Evolutionary conservation across 345 rosid genomes (phyloP).

Genomic region (Excoecaria cochinchinensis): DNA sequence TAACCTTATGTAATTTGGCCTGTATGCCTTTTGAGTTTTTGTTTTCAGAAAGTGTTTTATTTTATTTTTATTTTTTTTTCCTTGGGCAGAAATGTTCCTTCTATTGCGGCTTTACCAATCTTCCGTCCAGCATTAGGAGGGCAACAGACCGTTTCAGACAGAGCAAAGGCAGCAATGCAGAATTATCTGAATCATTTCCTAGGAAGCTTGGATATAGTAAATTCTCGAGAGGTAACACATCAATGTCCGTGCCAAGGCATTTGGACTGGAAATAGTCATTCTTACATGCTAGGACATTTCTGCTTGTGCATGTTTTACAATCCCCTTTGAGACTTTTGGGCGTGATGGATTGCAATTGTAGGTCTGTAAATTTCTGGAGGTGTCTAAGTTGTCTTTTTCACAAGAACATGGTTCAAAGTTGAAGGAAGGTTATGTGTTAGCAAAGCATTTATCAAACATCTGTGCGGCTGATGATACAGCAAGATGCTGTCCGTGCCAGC

Average conservation of each 20-base stretch:
- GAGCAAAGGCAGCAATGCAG: slow-evolving; percentile 82
- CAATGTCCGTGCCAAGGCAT: too few relatives aligned
- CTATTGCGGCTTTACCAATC: slow-evolving; percentile 70
- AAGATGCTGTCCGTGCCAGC: slow-evolving; percentile 47
- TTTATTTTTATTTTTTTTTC: too few relatives aligned
- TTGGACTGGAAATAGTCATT: neutral
- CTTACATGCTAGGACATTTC: neutral
- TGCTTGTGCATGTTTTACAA: neutral
- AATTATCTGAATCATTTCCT: slow-evolving; percentile 83
- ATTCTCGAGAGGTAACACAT: slow-evolving; percentile 71
- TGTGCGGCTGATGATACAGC: slow-evolving; percentile 25
- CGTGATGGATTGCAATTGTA: slow-evolving; percentile 20
- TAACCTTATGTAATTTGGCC: neutral
- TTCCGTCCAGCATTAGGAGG: slow-evolving; percentile 67
- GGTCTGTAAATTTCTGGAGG: slow-evolving; percentile 95
- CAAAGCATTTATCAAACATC: slow-evolving; percentile 54
- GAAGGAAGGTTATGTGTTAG: slow-evolving; percentile 87
- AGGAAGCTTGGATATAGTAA: slow-evolving; percentile 79
- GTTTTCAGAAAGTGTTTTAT: slow-evolving; percentile 8
- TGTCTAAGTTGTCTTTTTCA: slow-evolving; percentile 78
- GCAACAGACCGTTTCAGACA: slow-evolving; percentile 62
- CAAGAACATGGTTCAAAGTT: slow-evolving; percentile 79
- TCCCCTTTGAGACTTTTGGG: neutral
- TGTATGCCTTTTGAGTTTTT: neutral
- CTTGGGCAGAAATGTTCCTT: slow-evolving; percentile 65